phyloP scores from a whole-genome alignment of 1,284 basidiomycete species.

The Moesziomyces aphidis region DNA sequence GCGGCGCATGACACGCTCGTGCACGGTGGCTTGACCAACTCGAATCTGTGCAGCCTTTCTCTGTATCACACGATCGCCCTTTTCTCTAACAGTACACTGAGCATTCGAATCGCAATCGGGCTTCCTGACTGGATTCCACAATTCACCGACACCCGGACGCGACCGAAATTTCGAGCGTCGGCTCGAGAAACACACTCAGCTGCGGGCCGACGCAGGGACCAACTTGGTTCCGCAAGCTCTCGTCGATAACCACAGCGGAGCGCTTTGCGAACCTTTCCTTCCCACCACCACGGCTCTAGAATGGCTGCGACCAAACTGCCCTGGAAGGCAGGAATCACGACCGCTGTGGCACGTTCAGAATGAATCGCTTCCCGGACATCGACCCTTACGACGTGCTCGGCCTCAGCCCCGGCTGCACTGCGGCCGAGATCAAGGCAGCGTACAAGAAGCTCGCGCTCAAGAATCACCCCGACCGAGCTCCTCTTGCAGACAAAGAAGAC shows the following conservation, averaged over 20 bases:
- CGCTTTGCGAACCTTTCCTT: background rate
- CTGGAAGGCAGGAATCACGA: background rate
- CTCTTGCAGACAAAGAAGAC: slow-evolving; percentile 49
- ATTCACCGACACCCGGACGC: background rate
- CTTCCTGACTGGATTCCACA: background rate
- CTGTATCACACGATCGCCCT: background rate
- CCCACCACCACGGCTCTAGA: background rate
- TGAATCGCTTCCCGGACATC: slow-evolving; percentile 35
- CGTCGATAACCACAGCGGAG: background rate
- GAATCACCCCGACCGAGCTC: slow-evolving; percentile 60
- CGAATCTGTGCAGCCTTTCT: background rate
- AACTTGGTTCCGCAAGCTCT: background rate
- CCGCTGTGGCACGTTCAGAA: background rate
- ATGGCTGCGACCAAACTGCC: background rate
- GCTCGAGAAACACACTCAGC: background rate
- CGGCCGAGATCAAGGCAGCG: slow-evolving; percentile 54
- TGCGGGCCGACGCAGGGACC: background rate
- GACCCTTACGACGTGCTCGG: slow-evolving; percentile 60
- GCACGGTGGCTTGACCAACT: background rate
- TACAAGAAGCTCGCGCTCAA: slow-evolving; percentile 62
- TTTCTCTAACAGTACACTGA: background rate
- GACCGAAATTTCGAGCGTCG: background rate
- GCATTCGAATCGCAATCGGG: background rate
- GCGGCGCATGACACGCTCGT: background rate
- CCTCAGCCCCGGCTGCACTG: slow-evolving; percentile 40